These are phyloP conservation scores for Fragaria iinumae DNA, from an alignment of 306 rosid genomes.

Conservation along the genomic window DNA sequence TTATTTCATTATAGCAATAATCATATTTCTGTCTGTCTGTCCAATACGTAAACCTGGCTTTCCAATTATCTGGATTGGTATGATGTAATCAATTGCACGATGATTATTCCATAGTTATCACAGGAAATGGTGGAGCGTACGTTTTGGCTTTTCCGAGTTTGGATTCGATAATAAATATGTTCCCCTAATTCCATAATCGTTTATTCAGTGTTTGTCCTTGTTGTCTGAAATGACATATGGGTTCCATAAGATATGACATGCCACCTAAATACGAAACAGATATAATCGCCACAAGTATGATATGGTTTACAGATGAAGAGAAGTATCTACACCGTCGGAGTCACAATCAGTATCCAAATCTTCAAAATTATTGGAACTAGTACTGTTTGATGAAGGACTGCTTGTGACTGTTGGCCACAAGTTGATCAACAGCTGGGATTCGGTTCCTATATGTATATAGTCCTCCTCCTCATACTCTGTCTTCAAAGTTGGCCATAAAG, in stretches of 20 bases:
- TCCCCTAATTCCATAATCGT: not conserved
- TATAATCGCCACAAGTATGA: not conserved
- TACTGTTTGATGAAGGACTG: not conserved
- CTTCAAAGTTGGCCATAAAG: not conserved
- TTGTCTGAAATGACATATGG: not conserved
- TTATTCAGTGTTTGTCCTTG: not conserved
- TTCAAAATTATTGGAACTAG: constrained; percentile 20
- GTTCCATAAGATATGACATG: not conserved
- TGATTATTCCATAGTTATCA: not conserved
- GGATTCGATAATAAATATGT: not conserved
- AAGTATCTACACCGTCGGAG: constrained; percentile 71
- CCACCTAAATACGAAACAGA: not conserved
- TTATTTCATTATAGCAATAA: not conserved
- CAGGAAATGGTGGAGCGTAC: not conserved
- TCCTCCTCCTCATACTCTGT: not conserved
- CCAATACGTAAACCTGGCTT: not conserved
- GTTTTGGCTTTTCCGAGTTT: not conserved
- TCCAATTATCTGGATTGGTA: not conserved
- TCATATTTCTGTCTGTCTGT: not conserved
- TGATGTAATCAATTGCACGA: not conserved
- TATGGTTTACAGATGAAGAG: constrained; percentile 67
- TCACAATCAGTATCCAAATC: constrained; percentile 29
- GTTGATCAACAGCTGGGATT: not conserved
- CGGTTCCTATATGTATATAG: not conserved
- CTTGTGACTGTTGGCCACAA: not conserved